Percentiles rank a stretch among this genome's conserved stretches.
phyloP scores from a whole-genome alignment of 1,139 yeast genomes.

The Taphrina communis region DNA sequence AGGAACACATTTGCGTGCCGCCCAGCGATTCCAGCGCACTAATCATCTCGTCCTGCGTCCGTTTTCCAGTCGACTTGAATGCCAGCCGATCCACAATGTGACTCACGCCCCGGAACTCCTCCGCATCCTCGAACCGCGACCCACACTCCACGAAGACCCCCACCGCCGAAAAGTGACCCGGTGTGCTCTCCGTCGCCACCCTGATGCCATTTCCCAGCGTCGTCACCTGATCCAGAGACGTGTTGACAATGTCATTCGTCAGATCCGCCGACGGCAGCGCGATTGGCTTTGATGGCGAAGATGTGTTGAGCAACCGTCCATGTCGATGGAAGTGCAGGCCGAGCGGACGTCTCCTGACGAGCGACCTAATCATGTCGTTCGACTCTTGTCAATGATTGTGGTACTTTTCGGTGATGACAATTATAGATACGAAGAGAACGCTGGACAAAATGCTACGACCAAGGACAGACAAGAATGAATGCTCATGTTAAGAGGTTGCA shows the following conservation, averaged over 20 bases:
- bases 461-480: too few relatives aligned
- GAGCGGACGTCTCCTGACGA: not conserved
- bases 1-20: slow-evolving; percentile 92
- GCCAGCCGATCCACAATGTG: slow-evolving; percentile 87
- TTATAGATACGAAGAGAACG: too few relatives aligned
- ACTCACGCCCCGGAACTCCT: slow-evolving; percentile 66
- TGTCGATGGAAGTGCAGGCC: not conserved
- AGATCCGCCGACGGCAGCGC: slow-evolving; percentile 9
- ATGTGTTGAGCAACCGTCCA: not conserved
- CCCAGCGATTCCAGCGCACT: slow-evolving; percentile 79
- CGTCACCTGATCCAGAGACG: slow-evolving; percentile 51
- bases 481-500: too few relatives aligned
- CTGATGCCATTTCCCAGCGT: slow-evolving; percentile 77
- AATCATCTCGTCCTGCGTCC: slow-evolving; percentile 72
- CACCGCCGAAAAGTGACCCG: slow-evolving; percentile 89
- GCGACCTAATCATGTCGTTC: not conserved
- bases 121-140: slow-evolving; percentile 70
- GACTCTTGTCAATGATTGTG: too few relatives aligned
- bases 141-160: slow-evolving; percentile 94
- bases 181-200: slow-evolving; percentile 82
- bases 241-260: not conserved
- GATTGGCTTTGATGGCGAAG: slow-evolving; percentile 24
- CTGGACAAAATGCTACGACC: too few relatives aligned
- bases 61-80: slow-evolving; percentile 72
- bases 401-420: too few relatives aligned